Evolutionary conservation across 495 filamentous ascomycete species (phyloP).

Genomic region (Trichoderma parareesei): DNA sequence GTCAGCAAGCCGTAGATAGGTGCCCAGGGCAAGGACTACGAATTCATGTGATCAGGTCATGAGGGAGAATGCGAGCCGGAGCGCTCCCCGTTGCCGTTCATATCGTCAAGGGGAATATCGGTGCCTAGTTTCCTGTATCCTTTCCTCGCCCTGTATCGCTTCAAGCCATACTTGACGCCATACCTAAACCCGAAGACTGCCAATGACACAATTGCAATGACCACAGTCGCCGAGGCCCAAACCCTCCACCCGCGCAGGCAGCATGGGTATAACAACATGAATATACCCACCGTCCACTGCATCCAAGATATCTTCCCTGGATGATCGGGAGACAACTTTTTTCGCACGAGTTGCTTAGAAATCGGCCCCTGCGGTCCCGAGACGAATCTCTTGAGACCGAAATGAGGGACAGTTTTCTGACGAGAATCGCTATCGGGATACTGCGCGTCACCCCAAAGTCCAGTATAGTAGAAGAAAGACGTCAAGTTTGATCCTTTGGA

Average conservation of each 20-base stretch:
- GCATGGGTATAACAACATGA: conserved; percentile 12
- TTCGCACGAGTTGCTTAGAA: conserved; percentile 11
- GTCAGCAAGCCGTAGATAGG: too few relatives aligned
- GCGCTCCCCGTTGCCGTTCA: background rate
- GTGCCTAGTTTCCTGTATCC: background rate
- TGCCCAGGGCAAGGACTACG: too few relatives aligned
- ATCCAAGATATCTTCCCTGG: conserved; percentile 11
- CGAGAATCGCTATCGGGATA: conserved; percentile 11
- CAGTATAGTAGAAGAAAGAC: conserved; percentile 13
- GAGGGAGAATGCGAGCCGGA: background rate
- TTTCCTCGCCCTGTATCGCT: background rate
- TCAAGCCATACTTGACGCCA: background rate
- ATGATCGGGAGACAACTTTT: conserved; percentile 7
- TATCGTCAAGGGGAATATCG: background rate
- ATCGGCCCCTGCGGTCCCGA: conserved; percentile 11
- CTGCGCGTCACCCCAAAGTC: conserved; percentile 11
- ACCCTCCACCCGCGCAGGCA: conserved; percentile 12
- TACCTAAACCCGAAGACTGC: background rate
- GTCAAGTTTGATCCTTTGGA: background rate
- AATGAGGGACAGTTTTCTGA: conserved; percentile 12
- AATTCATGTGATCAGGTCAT: background rate
- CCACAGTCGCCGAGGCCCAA: conserved; percentile 6
- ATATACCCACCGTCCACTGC: conserved; percentile 11
- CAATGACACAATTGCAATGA: background rate
- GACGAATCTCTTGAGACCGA: conserved; percentile 12